A percentile compares a stretch with the other conserved stretches of the same genome.
phyloP scores from a whole-genome alignment of 108 stramenopile genomes.

The Nitzschia sp. region DNA sequence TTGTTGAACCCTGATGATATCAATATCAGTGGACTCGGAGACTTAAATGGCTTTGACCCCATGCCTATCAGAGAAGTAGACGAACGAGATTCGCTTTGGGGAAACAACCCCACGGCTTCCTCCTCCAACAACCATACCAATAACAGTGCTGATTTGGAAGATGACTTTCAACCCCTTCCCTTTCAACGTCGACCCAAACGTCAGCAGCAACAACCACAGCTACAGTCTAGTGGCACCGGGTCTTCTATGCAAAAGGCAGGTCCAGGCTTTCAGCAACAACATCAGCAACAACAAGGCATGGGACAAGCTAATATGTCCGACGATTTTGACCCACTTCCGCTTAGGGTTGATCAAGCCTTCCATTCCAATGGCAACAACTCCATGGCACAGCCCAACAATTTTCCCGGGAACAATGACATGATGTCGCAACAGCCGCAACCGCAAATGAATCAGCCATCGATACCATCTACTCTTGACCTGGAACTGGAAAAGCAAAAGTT shows the following conservation, averaged over 20 bases:
- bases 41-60: slow-evolving; percentile 1
- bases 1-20: slow-evolving; percentile 13
- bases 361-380: too few species aligned
- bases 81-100: background rate
- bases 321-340: slow-evolving; percentile 3
- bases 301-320: background rate
- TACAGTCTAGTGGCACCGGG: background rate
- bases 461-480: background rate
- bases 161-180: slow-evolving; percentile 2
- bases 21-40: background rate
- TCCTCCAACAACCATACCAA: background rate
- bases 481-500: slow-evolving; percentile 31
- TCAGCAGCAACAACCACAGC: background rate
- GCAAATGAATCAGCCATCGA: slow-evolving; percentile 1
- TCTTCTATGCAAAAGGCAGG: background rate
- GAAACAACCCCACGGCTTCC: background rate
- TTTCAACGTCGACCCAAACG: background rate
- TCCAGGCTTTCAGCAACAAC: slow-evolving; percentile 3
- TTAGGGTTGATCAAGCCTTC: slow-evolving; percentile 1
- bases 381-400: background rate
- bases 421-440: slow-evolving; percentile 23
- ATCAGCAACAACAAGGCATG: slow-evolving; percentile 5
- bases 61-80: slow-evolving; percentile 22
- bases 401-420: slow-evolving; percentile 9
- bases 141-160: background rate